A percentile compares a stretch with the other conserved stretches of the same genome.
These are phyloP conservation scores for Colletotrichum plurivorum DNA, from an alignment of 2,329 filamentous ascomycete genomes.

Conservation along the genomic window DNA sequence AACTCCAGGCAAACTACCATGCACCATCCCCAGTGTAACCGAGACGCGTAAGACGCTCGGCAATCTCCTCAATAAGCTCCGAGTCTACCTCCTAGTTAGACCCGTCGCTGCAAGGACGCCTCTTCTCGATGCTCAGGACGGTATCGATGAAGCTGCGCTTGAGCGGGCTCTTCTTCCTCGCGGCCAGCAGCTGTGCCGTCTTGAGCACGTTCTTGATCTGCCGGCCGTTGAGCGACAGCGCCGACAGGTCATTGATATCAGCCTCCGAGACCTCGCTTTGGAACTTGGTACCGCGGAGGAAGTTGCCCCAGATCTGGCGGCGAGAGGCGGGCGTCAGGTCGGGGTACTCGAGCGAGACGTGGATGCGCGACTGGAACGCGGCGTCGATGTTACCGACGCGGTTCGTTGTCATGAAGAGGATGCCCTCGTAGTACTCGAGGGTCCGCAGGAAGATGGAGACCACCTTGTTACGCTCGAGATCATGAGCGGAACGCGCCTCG, in stretches of 20 bases:
- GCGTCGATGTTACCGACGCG: slow-evolving; percentile 60
- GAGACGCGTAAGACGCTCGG: too few species aligned
- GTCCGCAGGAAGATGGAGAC: slow-evolving; percentile 57
- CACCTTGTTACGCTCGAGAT: slow-evolving; percentile 51
- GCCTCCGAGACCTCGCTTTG: slow-evolving; percentile 46
- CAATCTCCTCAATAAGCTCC: too few species aligned
- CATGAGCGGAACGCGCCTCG: slow-evolving; percentile 52
- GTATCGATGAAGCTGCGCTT: slow-evolving; percentile 38
- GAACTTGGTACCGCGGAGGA: slow-evolving; percentile 51
- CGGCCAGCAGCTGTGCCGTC: slow-evolving; percentile 63
- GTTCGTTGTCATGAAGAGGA: slow-evolving; percentile 65
- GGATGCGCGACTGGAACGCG: slow-evolving; percentile 63
- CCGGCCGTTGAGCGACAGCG: slow-evolving; percentile 59
- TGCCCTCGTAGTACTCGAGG: slow-evolving; percentile 64
- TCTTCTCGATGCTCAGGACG: slow-evolving; percentile 35
- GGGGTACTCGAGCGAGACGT: slow-evolving; percentile 63
- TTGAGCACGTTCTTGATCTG: slow-evolving; percentile 66
- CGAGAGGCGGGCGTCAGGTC: slow-evolving; percentile 54
- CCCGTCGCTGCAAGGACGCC: slow-evolving; percentile 15
- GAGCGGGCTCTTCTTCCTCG: slow-evolving; percentile 45
- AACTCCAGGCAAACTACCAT: too few species aligned
- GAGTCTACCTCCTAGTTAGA: not conserved
- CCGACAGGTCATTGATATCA: slow-evolving; percentile 52
- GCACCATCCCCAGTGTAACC: too few species aligned
- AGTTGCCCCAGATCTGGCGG: slow-evolving; percentile 56